Percentiles rank a stretch among this genome's conserved stretches.
Evolutionary conservation across 345 rosid genomes (phyloP).

Genomic region (Aegle marmelos): DNA sequence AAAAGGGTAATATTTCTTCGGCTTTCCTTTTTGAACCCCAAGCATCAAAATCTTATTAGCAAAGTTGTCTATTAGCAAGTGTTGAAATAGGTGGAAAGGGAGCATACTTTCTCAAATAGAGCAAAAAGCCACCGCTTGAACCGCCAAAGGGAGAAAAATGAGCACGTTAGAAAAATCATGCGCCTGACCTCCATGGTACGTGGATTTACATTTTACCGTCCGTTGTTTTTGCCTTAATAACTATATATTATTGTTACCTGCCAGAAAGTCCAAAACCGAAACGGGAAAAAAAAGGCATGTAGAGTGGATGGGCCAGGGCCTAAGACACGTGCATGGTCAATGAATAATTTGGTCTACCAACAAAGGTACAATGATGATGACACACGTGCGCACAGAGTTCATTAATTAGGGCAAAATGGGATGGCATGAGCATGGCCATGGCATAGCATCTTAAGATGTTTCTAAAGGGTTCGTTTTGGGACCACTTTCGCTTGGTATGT

Average conservation of each 20-base stretch:
- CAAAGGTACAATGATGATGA: slow-evolving; percentile 44
- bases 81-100: too few species aligned
- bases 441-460: slow-evolving; percentile 19
- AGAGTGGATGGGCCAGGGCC: slow-evolving; percentile 12
- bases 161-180: background rate
- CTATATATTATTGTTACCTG: too few species aligned
- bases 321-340: slow-evolving; percentile 27
- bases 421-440: background rate
- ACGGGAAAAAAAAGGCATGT: background rate
- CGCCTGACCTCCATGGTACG: background rate
- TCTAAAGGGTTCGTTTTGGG: slow-evolving; percentile 27
- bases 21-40: too few species aligned
- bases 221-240: too few species aligned
- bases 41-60: too few species aligned
- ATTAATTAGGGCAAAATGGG: slow-evolving; percentile 10
- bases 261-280: too few species aligned
- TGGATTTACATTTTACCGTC: background rate
- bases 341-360: slow-evolving; percentile 45
- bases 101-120: too few species aligned
- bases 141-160: too few species aligned
- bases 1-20: too few species aligned
- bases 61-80: too few species aligned
- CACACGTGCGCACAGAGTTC: slow-evolving; percentile 55
- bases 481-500: slow-evolving; percentile 36
- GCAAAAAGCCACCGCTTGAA: too few species aligned